Percentiles rank a stretch among this genome's conserved stretches.
phyloP scores from a whole-genome alignment of 208 protist genomes.

The Acanthamoeba royreba region DNA sequence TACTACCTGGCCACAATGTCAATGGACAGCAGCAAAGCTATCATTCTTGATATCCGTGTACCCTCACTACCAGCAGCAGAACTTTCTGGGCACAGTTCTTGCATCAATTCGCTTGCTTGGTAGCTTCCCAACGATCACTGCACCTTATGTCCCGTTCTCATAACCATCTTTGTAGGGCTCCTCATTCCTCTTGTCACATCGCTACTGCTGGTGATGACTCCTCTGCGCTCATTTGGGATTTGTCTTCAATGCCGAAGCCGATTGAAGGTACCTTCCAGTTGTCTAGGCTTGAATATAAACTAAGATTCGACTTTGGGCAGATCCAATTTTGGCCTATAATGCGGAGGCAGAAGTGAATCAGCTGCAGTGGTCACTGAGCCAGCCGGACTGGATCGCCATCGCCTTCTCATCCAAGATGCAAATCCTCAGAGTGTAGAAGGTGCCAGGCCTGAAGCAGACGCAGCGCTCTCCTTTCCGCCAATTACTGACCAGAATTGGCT shows the following conservation, averaged over 20 bases:
- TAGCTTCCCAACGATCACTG: slow-evolving; percentile 87
- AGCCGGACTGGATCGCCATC: slow-evolving; percentile 84
- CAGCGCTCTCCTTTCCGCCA: no score
- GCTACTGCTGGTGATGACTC: slow-evolving; percentile 94
- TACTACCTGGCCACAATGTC: slow-evolving; percentile 96
- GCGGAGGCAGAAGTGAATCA: slow-evolving; percentile 85
- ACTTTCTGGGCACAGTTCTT: slow-evolving; percentile 80
- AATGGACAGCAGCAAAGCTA: slow-evolving; percentile 90
- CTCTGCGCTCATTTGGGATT: slow-evolving; percentile 97
- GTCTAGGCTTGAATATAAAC: neutral
- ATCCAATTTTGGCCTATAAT: slow-evolving; percentile 83
- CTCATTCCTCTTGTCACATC: slow-evolving; percentile 77
- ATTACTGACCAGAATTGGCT: no score
- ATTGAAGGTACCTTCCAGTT: neutral
- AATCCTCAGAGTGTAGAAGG: slow-evolving; percentile 76
- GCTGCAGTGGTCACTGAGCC: slow-evolving; percentile 80
- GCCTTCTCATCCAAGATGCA: slow-evolving; percentile 78
- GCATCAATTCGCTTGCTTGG: slow-evolving; percentile 95
- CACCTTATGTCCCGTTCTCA: slow-evolving; percentile 86
- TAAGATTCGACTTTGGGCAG: neutral
- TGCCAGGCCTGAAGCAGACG: no score
- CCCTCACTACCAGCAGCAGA: slow-evolving; percentile 71
- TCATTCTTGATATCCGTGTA: slow-evolving; percentile 93
- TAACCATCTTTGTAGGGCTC: slow-evolving; percentile 4
- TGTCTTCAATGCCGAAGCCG: slow-evolving; percentile 53